A percentile compares a stretch with the other conserved stretches of the same genome.
These are phyloP conservation scores for Psidium friedrichsthalianum DNA, from an alignment of 345 rosid species.

Conservation along the genomic window DNA sequence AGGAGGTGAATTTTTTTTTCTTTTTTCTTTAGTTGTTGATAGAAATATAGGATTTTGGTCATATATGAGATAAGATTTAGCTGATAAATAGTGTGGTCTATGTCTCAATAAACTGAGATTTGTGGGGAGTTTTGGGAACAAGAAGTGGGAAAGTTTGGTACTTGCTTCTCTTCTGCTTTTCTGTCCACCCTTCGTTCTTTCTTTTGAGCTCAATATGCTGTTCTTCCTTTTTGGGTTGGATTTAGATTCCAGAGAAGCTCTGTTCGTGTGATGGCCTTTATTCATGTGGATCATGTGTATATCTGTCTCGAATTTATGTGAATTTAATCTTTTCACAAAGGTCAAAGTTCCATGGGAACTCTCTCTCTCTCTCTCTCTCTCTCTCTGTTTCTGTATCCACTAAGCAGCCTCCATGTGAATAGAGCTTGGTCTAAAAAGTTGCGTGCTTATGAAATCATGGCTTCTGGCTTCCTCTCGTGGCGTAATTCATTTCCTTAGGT, in stretches of 20 bases:
- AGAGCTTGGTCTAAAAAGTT: background rate
- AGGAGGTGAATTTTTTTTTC: background rate
- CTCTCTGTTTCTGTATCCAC: background rate
- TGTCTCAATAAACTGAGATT: background rate
- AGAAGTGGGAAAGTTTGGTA: background rate
- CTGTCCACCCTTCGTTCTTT: background rate
- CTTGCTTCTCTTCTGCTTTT: background rate
- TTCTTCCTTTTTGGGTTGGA: background rate
- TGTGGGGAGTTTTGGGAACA: background rate
- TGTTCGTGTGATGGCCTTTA: background rate
- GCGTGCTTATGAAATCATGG: background rate
- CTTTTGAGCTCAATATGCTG: background rate
- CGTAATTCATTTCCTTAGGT: background rate
- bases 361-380: background rate
- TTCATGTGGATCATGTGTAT: background rate
- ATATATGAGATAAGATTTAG: background rate
- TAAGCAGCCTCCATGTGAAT: background rate
- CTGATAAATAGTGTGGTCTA: background rate
- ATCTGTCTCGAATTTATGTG: background rate
- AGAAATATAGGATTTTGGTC: background rate
- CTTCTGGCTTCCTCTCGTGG: background rate
- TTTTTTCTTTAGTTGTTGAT: background rate
- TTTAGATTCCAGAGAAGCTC: background rate
- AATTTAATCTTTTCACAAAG: background rate
- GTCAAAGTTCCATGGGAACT: background rate